Percentiles rank a stretch among this genome's conserved stretches.
Evolutionary conservation across 352 stramenopile genomes (phyloP).

Genomic region (Phytopythium sindhum): DNA sequence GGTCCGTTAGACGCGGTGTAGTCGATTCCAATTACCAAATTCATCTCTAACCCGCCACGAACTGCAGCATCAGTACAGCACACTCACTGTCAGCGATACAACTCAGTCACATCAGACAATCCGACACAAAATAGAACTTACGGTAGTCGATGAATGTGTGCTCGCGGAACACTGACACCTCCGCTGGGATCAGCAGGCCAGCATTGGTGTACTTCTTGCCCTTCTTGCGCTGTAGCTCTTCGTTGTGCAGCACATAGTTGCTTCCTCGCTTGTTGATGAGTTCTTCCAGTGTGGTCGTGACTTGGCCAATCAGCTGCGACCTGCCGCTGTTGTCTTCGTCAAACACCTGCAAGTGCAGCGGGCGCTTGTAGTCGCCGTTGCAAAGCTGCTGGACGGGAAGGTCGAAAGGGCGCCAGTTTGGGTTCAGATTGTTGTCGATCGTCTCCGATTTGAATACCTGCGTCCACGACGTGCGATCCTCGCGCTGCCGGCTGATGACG

Average conservation of each 20-base stretch:
- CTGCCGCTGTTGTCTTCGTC: slow-evolving; percentile 73
- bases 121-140: slow-evolving; percentile 19
- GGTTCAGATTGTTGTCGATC: slow-evolving; percentile 73
- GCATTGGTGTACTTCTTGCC: slow-evolving; percentile 71
- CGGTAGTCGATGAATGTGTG: slow-evolving; percentile 61
- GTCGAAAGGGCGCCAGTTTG: slow-evolving; percentile 54
- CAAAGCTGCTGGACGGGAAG: slow-evolving; percentile 68
- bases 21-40: slow-evolving; percentile 67
- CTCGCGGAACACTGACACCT: slow-evolving; percentile 38
- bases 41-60: slow-evolving; percentile 86
- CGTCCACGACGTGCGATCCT: slow-evolving; percentile 51
- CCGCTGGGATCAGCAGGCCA: slow-evolving; percentile 36
- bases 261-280: slow-evolving; percentile 48
- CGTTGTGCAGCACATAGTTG: slow-evolving; percentile 57
- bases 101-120: neutral
- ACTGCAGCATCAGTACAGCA: slow-evolving; percentile 23
- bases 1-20: slow-evolving; percentile 72
- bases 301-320: slow-evolving; percentile 66
- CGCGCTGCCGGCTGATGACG: slow-evolving; percentile 46
- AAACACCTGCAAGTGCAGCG: slow-evolving; percentile 75
- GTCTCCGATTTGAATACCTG: slow-evolving; percentile 65
- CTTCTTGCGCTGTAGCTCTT: slow-evolving; percentile 55
- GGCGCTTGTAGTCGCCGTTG: slow-evolving; percentile 69
- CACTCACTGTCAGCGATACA: slow-evolving; percentile 3
- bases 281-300: slow-evolving; percentile 53